Base-by-base conservation (phyloP, 2,329 filamentous ascomycete genomes). In the Pseudocercospora pini-densiflorae region DNA sequence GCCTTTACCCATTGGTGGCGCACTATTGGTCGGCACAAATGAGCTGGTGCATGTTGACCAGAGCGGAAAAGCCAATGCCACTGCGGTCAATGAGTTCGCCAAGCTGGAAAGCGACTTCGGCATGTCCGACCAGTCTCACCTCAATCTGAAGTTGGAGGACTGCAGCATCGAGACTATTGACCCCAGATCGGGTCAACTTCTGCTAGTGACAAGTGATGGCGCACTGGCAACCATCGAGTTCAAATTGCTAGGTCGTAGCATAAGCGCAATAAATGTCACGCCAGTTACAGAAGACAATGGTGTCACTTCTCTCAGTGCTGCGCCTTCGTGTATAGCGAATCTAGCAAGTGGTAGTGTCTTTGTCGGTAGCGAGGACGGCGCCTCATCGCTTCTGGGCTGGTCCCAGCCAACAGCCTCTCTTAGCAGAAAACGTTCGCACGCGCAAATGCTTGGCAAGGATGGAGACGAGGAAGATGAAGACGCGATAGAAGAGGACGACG, bases 21-120 rank as follows among this genome's bases (percentile, higher is more conserved):
- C 93, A 43, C 82, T 99, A 16, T 85, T 99, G 16, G 82, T 98
- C 21, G 96, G 95, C 29, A 86, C 87, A 57, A 98, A 99, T 76
- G 93, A 97, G 76, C 80, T 99, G 68, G 92, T 99, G 67, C 95
- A 99, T 78, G 89, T 99, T 70, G 94, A 98, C 76, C 95, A 99
- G 83, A 93, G 93, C 10, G 95, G 95, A 31, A 97, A 97, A 78
- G 88, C 93, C 12, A 97, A 93, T 74, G 94, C 93, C 1, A 91
- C 98, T 65, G 94, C 91, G 3, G 92, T 99, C 70, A 99, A 99
- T 75, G 87, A 92, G 36, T 96, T 97, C 80, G 90, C 94, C 4
- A 92, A 90, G 77, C 88, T 92, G 68, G 88, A 88, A 69, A 97
- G 94, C 1, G 87, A 90, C 0, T 98, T 97, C 74, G 88, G 90